Evolutionary conservation across 2,329 filamentous ascomycete species (phyloP).

Genomic region (Alternaria sp.): DNA sequence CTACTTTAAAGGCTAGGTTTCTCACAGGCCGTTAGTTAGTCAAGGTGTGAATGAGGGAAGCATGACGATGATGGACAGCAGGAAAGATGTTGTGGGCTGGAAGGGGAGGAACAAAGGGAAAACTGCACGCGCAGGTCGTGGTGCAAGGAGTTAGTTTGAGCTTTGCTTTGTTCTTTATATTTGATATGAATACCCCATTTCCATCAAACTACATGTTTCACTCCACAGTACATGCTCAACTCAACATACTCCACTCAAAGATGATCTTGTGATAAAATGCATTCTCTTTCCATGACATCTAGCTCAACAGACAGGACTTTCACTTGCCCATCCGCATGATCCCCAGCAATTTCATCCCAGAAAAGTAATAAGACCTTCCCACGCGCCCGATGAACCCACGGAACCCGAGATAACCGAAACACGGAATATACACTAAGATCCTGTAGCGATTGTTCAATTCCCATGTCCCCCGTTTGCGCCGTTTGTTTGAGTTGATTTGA

Average conservation of each 20-base stretch:
- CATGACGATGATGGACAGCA: not conserved
- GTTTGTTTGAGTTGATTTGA: not conserved
- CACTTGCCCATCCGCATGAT: not conserved
- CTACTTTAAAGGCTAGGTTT: not conserved
- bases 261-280: not conserved
- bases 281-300: not conserved
- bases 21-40: not conserved
- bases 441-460: conserved; percentile 16
- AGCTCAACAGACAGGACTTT: not conserved
- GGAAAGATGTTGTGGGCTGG: not conserved
- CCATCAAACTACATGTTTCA: not conserved
- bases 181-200: not conserved
- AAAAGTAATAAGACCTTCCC: not conserved
- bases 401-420: not conserved
- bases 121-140: not conserved
- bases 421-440: not conserved
- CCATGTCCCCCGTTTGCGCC: not conserved
- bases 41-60: not conserved
- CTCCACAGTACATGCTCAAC: not conserved
- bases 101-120: not conserved
- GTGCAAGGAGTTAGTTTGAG: not conserved
- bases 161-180: not conserved
- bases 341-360: not conserved
- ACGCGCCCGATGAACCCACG: not conserved
- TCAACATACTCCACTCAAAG: not conserved